Conservation (phyloP, 2,329 filamentous ascomycete genomes). For the Fusarium subglutinans region DNA sequence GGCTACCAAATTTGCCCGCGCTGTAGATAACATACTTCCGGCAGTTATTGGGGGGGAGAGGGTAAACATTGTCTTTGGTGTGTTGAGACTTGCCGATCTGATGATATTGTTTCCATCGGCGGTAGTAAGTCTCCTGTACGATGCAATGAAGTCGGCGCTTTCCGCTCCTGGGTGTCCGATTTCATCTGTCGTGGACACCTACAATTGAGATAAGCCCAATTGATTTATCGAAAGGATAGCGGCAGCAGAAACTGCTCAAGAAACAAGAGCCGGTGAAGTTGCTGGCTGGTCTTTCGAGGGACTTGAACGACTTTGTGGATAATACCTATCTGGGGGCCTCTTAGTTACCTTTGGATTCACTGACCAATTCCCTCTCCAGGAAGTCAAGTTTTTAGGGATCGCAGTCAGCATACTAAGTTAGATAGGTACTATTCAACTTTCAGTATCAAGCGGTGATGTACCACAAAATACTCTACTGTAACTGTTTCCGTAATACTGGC, state of each 20-base stretch:
- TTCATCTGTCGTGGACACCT: slow-evolving; percentile 70
- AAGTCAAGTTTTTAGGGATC: not conserved
- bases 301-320: slow-evolving; percentile 52
- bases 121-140: slow-evolving; percentile 62
- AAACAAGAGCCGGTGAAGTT: slow-evolving; percentile 58
- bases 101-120: slow-evolving; percentile 68
- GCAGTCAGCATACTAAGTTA: slow-evolving; percentile 52
- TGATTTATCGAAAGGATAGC: slow-evolving; percentile 62
- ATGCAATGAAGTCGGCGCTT: slow-evolving; percentile 58
- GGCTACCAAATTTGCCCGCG: slow-evolving; percentile 60
- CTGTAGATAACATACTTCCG: slow-evolving; percentile 62
- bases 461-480: not conserved
- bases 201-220: slow-evolving; percentile 76
- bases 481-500: no score
- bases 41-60: slow-evolving; percentile 62
- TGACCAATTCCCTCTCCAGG: slow-evolving; percentile 60
- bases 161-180: slow-evolving; percentile 71
- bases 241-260: slow-evolving; percentile 48
- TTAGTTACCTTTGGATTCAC: slow-evolving; percentile 73
- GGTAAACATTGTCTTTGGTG: slow-evolving; percentile 71
- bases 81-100: slow-evolving; percentile 70
- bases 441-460: not conserved
- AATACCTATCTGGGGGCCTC: slow-evolving; percentile 61
- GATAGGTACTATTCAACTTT: not conserved
- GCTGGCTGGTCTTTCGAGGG: slow-evolving; percentile 55